Conservation (phyloP, 257 asterid species). For the Solanum corneliomulleri region DNA sequence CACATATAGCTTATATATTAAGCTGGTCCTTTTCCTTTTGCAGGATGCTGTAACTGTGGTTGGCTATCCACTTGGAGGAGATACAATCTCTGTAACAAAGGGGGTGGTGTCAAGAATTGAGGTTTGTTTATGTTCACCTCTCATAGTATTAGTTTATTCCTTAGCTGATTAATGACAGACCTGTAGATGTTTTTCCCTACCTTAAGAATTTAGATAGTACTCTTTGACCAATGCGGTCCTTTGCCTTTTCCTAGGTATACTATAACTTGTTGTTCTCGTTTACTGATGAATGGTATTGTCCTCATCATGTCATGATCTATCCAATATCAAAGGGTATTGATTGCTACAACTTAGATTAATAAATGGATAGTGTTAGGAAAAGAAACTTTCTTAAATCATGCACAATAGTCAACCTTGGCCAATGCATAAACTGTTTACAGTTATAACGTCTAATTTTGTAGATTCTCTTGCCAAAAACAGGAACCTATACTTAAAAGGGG, state of each 20-base stretch:
- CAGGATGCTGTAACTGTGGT: conserved; percentile 96
- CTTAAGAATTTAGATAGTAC: background rate
- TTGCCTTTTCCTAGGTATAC: background rate
- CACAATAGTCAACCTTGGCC: background rate
- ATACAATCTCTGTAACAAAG: conserved; percentile 93
- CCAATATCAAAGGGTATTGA: background rate
- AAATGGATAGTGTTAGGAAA: background rate
- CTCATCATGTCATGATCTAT: background rate
- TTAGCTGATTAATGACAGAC: background rate
- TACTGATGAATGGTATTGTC: background rate
- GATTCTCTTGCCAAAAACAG: background rate
- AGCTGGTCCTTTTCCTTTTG: conserved; percentile 4
- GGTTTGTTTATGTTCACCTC: conserved; percentile 33
- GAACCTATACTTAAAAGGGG: background rate
- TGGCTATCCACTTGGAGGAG: conserved; percentile 98
- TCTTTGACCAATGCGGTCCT: background rate
- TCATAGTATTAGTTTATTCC: background rate
- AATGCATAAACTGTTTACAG: background rate
- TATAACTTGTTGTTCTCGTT: background rate
- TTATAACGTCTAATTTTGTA: background rate
- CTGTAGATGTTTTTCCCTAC: background rate
- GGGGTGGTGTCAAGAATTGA: conserved; percentile 98
- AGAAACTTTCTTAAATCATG: background rate
- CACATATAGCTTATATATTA: background rate
- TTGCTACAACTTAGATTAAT: background rate